phyloP scores from a whole-genome alignment of 148 eudicot species.

The Cornus kousa region DNA sequence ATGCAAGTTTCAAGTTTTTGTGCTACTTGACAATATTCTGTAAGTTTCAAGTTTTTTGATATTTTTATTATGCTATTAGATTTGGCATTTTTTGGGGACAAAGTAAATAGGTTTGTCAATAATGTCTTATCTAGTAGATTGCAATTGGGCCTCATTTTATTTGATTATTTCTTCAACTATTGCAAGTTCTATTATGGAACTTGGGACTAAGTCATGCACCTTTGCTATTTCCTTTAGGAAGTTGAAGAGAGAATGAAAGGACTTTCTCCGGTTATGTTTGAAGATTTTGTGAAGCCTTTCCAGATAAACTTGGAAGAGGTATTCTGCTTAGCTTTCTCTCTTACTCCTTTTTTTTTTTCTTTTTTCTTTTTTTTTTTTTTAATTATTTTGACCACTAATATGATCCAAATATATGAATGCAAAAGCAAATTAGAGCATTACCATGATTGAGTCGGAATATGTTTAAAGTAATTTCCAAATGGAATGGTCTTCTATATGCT shows the following conservation, averaged over 20 bases:
- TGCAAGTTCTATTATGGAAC: neutral
- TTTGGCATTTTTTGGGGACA: neutral
- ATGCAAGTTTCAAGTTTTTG: too few relatives aligned
- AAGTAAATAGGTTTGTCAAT: neutral
- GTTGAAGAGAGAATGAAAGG: conserved; percentile 51
- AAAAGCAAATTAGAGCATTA: neutral
- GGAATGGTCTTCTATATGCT: neutral
- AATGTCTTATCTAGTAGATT: neutral
- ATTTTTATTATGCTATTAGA: too few relatives aligned
- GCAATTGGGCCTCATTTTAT: neutral
- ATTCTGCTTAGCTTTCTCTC: conserved; percentile 17
- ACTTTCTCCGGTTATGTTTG: conserved; percentile 75
- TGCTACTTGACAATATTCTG: too few relatives aligned
- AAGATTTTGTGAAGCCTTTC: conserved; percentile 74
- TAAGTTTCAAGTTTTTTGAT: too few relatives aligned
- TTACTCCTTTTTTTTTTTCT: neutral
- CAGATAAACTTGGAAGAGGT: conserved; percentile 67
- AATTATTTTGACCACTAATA: neutral
- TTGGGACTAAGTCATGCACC: neutral
- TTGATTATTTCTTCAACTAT: neutral
- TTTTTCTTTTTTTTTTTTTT: too few relatives aligned
- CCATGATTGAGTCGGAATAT: neutral
- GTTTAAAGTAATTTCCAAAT: neutral
- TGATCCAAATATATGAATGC: neutral
- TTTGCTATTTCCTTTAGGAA: conserved; percentile 45